phyloP scores from a whole-genome alignment of 768 basidiomycete genomes.

The Tulasnella sp. region DNA sequence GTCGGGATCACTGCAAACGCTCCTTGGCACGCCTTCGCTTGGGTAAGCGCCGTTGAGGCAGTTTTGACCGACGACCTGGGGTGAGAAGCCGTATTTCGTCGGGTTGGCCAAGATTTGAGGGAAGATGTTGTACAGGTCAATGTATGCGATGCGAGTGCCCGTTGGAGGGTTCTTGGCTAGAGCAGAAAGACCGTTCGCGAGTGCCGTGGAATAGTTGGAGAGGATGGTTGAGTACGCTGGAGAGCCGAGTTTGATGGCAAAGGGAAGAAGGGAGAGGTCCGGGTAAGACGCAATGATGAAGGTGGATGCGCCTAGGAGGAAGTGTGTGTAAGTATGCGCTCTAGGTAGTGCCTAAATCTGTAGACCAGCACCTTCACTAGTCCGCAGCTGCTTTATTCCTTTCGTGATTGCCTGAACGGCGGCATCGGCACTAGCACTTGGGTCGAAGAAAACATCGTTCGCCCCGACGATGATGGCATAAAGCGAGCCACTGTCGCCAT shows the following conservation, averaged over 20 bases:
- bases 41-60: no score
- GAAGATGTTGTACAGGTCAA: neutral
- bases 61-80: no score
- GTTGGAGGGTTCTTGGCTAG: neutral
- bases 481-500: neutral
- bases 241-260: no score
- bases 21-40: no score
- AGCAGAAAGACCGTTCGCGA: no score
- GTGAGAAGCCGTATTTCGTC: neutral
- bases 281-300: no score
- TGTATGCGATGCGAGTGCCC: neutral
- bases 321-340: neutral
- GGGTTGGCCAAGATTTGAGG: neutral
- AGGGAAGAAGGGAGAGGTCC: no score
- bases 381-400: neutral
- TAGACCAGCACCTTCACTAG: neutral
- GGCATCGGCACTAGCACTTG: neutral
- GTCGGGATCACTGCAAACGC: no score
- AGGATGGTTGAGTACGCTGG: no score
- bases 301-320: no score
- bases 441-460: neutral
- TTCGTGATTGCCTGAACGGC: no score
- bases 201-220: no score
- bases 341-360: neutral
- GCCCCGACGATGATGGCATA: neutral